These are phyloP conservation scores for Fusarium pseudoanthophilum DNA, from an alignment of 2,329 filamentous ascomycete species.

Conservation along the genomic window DNA sequence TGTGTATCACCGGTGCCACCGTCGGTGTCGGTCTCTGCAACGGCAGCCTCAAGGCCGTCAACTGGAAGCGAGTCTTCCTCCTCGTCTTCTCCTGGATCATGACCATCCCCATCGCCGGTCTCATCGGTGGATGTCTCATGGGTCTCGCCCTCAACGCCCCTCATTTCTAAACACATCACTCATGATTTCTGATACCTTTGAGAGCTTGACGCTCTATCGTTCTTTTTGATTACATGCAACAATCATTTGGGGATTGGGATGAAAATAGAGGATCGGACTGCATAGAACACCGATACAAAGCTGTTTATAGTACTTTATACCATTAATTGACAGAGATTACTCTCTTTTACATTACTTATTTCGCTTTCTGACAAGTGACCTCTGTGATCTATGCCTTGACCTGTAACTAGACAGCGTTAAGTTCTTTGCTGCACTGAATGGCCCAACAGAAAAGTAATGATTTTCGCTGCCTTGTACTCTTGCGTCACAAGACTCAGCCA, in stretches of 20 bases:
- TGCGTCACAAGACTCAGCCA: neutral
- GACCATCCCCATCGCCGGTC: conserved; percentile 57
- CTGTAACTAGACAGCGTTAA: neutral
- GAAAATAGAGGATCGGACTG: conserved; percentile 24
- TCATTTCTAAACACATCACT: conserved; percentile 43
- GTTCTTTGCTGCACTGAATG: neutral
- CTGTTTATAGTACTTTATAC: conserved; percentile 17
- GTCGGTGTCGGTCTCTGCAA: conserved; percentile 84
- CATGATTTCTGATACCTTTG: conserved; percentile 11
- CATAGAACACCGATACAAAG: conserved; percentile 25
- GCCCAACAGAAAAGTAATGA: neutral
- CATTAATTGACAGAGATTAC: conserved; percentile 32
- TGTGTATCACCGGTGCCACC: conserved; percentile 84
- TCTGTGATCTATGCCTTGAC: neutral
- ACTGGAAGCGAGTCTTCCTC: conserved; percentile 78
- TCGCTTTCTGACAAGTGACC: neutral
- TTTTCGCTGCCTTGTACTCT: neutral
- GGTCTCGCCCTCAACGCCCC: conserved; percentile 55
- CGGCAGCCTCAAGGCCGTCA: conserved; percentile 76
- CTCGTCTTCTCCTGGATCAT: conserved; percentile 71
- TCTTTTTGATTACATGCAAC: conserved; percentile 10
- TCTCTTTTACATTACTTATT: neutral
- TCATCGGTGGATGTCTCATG: conserved; percentile 55
- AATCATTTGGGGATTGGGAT: neutral
- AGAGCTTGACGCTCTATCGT: conserved; percentile 1